These are phyloP conservation scores for Rhizopogon vesiculosus DNA, from an alignment of 768 basidiomycete species.

Conservation along the genomic window DNA sequence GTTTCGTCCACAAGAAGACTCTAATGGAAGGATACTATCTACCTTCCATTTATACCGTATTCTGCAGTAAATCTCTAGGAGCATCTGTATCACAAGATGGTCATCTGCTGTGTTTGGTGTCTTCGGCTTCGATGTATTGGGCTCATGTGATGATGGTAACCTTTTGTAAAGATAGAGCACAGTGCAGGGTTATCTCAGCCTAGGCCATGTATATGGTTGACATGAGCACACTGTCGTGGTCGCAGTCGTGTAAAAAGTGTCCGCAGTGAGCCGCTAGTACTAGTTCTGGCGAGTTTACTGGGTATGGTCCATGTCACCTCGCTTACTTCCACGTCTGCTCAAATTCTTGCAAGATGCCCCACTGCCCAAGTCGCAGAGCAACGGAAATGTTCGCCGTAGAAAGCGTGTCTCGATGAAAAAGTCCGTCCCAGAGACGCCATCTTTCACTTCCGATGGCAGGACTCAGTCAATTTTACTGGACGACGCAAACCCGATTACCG, in stretches of 20 bases:
- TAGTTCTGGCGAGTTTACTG: not conserved
- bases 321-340: slow-evolving; percentile 64
- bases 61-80: too few species aligned
- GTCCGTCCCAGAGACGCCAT: slow-evolving; percentile 34
- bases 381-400: slow-evolving; percentile 6
- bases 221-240: not conserved
- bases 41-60: too few species aligned
- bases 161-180: not conserved
- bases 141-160: slow-evolving; percentile 13
- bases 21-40: too few species aligned
- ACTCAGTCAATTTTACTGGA: slow-evolving; percentile 60
- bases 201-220: not conserved
- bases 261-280: not conserved
- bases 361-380: slow-evolving; percentile 14
- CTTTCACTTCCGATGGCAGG: slow-evolving; percentile 38
- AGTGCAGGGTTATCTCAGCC: not conserved
- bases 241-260: not conserved
- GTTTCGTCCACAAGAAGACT: too few species aligned
- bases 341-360: slow-evolving; percentile 30
- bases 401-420: slow-evolving; percentile 30
- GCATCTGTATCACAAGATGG: too few species aligned
- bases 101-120: too few species aligned
- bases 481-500: slow-evolving; percentile 48
- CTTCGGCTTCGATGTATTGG: too few species aligned
- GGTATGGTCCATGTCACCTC: slow-evolving; percentile 45